phyloP scores from a whole-genome alignment of 139 green algal species.

The Tetratostichococcus sp. region DNA sequence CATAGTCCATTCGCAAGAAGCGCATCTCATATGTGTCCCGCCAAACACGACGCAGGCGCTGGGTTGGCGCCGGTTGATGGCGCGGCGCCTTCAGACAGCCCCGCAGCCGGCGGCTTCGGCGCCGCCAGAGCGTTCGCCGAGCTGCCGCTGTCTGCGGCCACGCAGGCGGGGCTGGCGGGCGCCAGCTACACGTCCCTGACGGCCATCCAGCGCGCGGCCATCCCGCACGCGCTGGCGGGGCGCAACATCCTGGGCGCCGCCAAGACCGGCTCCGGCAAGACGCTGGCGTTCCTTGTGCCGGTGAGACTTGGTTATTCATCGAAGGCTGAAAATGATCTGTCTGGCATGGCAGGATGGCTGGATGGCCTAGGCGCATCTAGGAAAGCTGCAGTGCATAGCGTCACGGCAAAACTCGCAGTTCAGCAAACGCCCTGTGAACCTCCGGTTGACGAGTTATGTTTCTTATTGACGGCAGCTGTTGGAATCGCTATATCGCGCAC shows the following conservation, averaged over 20 bases:
- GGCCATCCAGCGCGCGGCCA: constrained; percentile 86
- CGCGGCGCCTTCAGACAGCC: neutral
- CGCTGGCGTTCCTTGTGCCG: constrained; percentile 91
- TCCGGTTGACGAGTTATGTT: too few relatives aligned
- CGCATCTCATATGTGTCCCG: too few relatives aligned
- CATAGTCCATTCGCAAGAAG: too few relatives aligned
- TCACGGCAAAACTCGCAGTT: too few relatives aligned
- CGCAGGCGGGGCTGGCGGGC: constrained; percentile 50
- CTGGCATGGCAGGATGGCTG: too few relatives aligned
- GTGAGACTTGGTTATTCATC: constrained; percentile 33
- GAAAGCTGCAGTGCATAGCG: too few relatives aligned
- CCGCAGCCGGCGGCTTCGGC: neutral
- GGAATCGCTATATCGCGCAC: constrained; percentile 81
- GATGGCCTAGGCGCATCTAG: too few relatives aligned
- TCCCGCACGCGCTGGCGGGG: constrained; percentile 88
- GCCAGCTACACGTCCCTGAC: constrained; percentile 70
- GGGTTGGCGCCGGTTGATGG: too few relatives aligned
- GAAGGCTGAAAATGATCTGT: neutral
- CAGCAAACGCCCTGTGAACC: too few relatives aligned
- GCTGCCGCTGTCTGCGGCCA: constrained; percentile 52
- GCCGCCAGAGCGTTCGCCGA: constrained; percentile 42
- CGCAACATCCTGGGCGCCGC: constrained; percentile 93
- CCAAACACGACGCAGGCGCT: too few relatives aligned
- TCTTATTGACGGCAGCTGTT: constrained; percentile 61
- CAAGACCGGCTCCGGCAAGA: constrained; percentile 98